phyloP scores from a whole-genome alignment of 1,284 basidiomycete species.

The Malassezia pachydermatis region DNA sequence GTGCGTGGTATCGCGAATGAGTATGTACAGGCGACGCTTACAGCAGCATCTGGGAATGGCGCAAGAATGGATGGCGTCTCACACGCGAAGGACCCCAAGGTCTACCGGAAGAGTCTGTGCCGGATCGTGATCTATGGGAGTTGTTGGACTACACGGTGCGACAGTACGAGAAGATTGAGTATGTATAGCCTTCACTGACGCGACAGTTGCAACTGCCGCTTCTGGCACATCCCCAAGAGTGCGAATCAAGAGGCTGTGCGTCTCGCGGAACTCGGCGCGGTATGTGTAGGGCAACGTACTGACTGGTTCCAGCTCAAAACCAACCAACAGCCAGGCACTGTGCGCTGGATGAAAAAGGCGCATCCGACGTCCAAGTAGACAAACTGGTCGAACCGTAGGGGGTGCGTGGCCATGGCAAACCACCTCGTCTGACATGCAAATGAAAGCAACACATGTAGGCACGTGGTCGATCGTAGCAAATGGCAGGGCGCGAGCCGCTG shows the following conservation, averaged over 20 bases:
- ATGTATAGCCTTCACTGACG: background rate
- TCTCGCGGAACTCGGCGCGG: constrained; percentile 35
- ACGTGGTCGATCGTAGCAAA: no score
- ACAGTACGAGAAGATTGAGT: constrained; percentile 40
- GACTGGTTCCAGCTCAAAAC: constrained; percentile 22
- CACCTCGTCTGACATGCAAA: no score
- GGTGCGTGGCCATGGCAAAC: no score
- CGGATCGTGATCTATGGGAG: constrained; percentile 45
- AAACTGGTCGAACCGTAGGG: no score
- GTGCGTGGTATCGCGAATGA: constrained; percentile 39
- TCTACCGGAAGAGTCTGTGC: constrained; percentile 32
- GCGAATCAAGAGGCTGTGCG: constrained; percentile 25
- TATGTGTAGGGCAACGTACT: constrained; percentile 1
- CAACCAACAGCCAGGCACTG: constrained; percentile 31
- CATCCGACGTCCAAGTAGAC: no score
- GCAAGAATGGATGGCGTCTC: constrained; percentile 36
- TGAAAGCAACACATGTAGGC: no score
- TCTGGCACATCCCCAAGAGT: constrained; percentile 36
- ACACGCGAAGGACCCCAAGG: constrained; percentile 26
- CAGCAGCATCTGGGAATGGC: constrained; percentile 38
- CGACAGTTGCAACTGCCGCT: constrained; percentile 36
- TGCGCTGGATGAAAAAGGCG: constrained; percentile 34
- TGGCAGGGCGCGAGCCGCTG: no score
- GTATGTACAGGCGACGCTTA: background rate
- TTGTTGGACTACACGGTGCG: constrained; percentile 34